Percentiles rank a stretch among this genome's conserved stretches.
Evolutionary conservation across 106 monocot species (phyloP).

Genomic region (Gastrodia elata): DNA sequence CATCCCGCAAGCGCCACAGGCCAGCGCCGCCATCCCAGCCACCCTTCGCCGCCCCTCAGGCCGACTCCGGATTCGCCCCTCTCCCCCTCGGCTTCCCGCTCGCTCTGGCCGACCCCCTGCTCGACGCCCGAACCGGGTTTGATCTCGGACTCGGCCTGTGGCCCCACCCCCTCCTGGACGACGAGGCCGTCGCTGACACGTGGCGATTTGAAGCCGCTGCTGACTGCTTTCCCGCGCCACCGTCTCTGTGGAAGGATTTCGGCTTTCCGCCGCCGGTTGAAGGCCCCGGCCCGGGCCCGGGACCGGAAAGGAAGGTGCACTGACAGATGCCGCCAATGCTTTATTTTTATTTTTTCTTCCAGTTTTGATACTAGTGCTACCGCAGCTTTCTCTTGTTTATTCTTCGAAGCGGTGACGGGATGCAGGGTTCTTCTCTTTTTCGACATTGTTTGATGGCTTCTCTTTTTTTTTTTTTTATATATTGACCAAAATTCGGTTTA

Average conservation of each 20-base stretch:
- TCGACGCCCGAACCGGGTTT: not conserved
- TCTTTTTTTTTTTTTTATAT: no score
- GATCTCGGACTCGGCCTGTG: not conserved
- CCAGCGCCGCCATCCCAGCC: not conserved
- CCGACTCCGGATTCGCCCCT: not conserved
- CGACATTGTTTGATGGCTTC: not conserved
- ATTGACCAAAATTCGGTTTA: no score
- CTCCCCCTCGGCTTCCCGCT: not conserved
- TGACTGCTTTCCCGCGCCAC: not conserved
- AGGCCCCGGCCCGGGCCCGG: not conserved
- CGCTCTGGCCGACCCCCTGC: not conserved
- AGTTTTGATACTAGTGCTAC: no score
- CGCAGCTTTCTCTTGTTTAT: no score
- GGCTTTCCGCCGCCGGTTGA: not conserved
- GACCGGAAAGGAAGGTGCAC: not conserved
- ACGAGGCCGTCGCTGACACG: not conserved
- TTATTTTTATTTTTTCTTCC: no score
- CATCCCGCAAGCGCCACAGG: conserved; percentile 7
- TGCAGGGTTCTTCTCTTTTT: no score
- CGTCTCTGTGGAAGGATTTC: not conserved
- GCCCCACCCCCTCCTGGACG: not conserved
- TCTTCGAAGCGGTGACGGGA: no score
- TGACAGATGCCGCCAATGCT: no score
- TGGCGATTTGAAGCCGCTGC: not conserved
- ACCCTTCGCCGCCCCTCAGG: not conserved